These are phyloP conservation scores for Apiospora saccharicola DNA, from an alignment of 2,329 filamentous ascomycete genomes.

Conservation along the genomic window DNA sequence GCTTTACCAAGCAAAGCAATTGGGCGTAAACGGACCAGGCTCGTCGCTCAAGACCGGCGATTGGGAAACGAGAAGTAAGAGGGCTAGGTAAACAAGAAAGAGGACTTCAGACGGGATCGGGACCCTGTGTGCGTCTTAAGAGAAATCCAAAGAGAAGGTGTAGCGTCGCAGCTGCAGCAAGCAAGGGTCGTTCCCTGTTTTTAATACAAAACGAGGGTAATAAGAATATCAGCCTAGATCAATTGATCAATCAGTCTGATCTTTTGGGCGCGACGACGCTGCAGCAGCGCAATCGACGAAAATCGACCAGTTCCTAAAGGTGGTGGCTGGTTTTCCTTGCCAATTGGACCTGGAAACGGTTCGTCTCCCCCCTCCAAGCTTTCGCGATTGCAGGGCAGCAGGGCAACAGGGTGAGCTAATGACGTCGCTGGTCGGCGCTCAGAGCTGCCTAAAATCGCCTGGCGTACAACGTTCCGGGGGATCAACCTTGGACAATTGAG, in stretches of 20 bases:
- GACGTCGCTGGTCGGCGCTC: slow-evolving; percentile 13
- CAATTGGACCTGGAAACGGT: not conserved
- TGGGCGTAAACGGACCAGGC: not conserved
- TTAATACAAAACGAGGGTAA: not conserved
- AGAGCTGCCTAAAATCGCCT: not conserved
- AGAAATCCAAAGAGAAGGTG: not conserved
- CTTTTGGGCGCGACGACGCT: slow-evolving; percentile 3
- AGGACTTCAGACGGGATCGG: slow-evolving; percentile 1
- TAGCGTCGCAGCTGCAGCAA: not conserved
- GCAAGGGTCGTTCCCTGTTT: slow-evolving; percentile 15
- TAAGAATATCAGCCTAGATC: slow-evolving; percentile 7
- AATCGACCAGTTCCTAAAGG: not conserved
- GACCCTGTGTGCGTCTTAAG: slow-evolving; percentile 14
- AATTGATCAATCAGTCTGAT: slow-evolving; percentile 8
- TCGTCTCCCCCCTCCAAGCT: not conserved
- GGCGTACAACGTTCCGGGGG: slow-evolving; percentile 4
- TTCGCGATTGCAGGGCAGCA: not conserved
- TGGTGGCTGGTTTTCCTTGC: not conserved
- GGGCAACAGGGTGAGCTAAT: not conserved
- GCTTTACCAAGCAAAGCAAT: not conserved
- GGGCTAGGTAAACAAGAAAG: not conserved
- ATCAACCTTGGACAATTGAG: slow-evolving; percentile 1
- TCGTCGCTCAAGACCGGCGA: not conserved
- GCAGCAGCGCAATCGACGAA: not conserved
- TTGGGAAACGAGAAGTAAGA: not conserved